Evolutionary conservation across 2,329 filamentous ascomycete genomes (phyloP), one percentile per base, ranked within the genome.

Genomic region (Aspergillus brasiliensis): DNA sequence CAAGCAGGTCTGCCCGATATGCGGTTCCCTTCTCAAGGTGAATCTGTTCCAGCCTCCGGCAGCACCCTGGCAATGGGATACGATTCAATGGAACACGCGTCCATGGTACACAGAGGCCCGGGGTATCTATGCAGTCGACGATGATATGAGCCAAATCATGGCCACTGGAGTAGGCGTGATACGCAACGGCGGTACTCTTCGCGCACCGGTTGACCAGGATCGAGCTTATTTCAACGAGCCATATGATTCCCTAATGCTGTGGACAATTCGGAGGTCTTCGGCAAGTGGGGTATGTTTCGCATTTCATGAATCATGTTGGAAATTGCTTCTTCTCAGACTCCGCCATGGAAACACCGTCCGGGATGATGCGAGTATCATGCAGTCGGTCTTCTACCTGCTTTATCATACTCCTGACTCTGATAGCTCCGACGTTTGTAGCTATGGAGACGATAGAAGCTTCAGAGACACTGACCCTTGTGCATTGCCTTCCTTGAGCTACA

Each of bases 281-380:
- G 34, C 17, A 25, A 19, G 21, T 19, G 31, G 40, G 37, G 60
- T 59, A 53, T 51, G 31, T 48, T 64, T 58, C 46, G 56, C 56
- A 5, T 47, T 65, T 13, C 64, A 66, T 31, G 21, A 61, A 21
- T 51, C 55, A 2, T 66, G 64, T 54, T 66, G 64, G 62, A 51
- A 21, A 28, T 37, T 66, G n/a, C 57, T 66, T 27, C 49, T 57
- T 7, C 47, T 48, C 1, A 49, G 60, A 3, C 51, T 65, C 3
- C 23, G 44, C 11, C 46, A 34, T 17, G 42, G 25, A 5, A 5
- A 58, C 34, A 7, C 10, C 7, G 7, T 17, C 28, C 15, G 28
- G 17, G n/a, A 58, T 42, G 46, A 56, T 15, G 23, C 11, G 0
- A 23, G 25, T 3, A 34, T 63, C 31, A 52, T 51, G 2, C 17